Conservation (phyloP, 2,329 filamentous ascomycete species). For the Camillea tinctor region DNA sequence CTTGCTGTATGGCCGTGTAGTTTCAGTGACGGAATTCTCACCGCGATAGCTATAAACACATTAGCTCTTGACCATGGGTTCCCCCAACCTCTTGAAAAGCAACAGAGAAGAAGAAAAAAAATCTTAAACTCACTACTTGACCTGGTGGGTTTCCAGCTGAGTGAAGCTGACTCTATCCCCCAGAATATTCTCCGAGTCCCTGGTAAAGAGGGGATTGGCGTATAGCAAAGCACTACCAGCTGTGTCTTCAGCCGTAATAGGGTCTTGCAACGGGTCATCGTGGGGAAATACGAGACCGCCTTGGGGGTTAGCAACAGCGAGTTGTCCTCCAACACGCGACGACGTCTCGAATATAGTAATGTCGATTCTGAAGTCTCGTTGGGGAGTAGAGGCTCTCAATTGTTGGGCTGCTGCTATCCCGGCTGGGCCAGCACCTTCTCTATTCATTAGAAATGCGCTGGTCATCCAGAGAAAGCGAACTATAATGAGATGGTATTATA, state of each 20-base stretch:
- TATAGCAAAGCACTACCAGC: slow-evolving; percentile 22
- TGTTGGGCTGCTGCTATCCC: slow-evolving; percentile 27
- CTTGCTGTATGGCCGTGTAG: slow-evolving; percentile 21
- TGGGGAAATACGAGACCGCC: slow-evolving; percentile 19
- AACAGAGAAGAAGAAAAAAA: too few relatives aligned
- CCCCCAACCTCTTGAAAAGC: not conserved
- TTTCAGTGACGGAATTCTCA: slow-evolving; percentile 8
- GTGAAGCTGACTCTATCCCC: slow-evolving; percentile 18
- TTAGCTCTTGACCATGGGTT: not conserved
- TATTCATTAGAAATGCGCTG: slow-evolving; percentile 5
- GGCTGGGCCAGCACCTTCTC: slow-evolving; percentile 25
- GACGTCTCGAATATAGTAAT: slow-evolving; percentile 25
- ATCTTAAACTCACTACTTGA: slow-evolving; percentile 26
- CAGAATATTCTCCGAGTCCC: slow-evolving; percentile 18
- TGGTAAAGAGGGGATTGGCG: slow-evolving; percentile 24
- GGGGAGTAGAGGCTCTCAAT: slow-evolving; percentile 9
- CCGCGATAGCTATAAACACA: slow-evolving; percentile 14
- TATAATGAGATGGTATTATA: not conserved
- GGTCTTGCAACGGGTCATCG: slow-evolving; percentile 17
- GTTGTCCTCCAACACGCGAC: slow-evolving; percentile 20
- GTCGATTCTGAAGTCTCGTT: slow-evolving; percentile 11
- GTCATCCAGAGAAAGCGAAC: not conserved
- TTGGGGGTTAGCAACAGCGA: slow-evolving; percentile 17
- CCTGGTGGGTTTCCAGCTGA: slow-evolving; percentile 16
- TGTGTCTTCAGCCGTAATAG: slow-evolving; percentile 27